Evolutionary conservation across 805 yeast species (phyloP).

Genomic region (Candida nemodendra): DNA sequence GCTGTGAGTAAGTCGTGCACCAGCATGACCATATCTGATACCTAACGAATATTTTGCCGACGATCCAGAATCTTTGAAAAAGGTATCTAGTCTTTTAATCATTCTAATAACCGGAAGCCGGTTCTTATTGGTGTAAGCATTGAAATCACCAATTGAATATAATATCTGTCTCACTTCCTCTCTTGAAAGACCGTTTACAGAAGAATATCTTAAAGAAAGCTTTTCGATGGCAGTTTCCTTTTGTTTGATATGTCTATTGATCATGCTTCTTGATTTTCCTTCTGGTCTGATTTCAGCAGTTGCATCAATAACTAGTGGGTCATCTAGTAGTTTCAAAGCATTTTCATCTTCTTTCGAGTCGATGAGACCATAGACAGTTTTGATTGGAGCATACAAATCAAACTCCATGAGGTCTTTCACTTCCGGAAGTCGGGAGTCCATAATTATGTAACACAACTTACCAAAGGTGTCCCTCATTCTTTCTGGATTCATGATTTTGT

Average conservation of each 20-base stretch:
- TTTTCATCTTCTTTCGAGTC: conserved; percentile 37
- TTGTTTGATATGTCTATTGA: conserved; percentile 57
- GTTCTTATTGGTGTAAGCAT: conserved; percentile 68
- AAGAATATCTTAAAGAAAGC: conserved; percentile 49
- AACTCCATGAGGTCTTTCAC: conserved; percentile 70
- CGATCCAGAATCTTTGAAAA: conserved; percentile 35
- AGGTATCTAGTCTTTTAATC: conserved; percentile 51
- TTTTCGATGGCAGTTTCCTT: conserved; percentile 71
- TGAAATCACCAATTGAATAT: conserved; percentile 78
- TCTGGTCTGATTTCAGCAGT: conserved; percentile 65
- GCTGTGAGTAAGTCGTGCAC: conserved; percentile 71
- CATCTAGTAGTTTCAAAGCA: conserved; percentile 50
- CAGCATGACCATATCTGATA: conserved; percentile 62
- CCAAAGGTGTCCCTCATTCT: conserved; percentile 78
- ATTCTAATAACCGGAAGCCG: conserved; percentile 65
- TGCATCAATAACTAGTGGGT: conserved; percentile 58
- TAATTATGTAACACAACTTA: conserved; percentile 76
- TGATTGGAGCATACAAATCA: conserved; percentile 69
- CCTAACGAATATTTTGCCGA: conserved; percentile 47
- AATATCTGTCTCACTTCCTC: conserved; percentile 71
- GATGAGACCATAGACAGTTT: conserved; percentile 54
- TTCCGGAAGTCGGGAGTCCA: conserved; percentile 79
- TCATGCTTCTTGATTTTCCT: conserved; percentile 50
- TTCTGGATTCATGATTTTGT: conserved; percentile 83
- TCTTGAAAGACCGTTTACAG: conserved; percentile 39